Conservation (phyloP, 768 basidiomycete species). For the Suillus paluster region DNA sequence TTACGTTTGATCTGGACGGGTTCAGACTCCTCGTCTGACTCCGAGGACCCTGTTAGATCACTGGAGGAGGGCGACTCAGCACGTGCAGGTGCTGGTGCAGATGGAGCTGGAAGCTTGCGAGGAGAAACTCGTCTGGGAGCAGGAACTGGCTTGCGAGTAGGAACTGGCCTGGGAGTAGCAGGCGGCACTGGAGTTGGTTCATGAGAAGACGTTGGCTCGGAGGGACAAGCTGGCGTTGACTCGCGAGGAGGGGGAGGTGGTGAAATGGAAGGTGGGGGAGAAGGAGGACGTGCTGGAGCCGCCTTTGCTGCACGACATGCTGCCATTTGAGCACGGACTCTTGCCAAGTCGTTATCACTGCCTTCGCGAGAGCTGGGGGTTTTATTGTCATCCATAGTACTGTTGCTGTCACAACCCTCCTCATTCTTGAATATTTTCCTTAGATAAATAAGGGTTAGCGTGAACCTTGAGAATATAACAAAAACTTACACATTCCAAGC, state of each 20-base stretch:
- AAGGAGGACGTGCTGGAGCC: not conserved
- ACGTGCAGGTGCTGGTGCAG: not conserved
- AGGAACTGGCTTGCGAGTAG: not conserved
- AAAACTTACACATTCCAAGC: conserved; percentile 10
- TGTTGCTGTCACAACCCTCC: not conserved
- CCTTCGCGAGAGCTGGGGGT: too few relatives aligned
- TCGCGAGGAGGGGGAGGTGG: not conserved
- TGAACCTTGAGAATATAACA: too few relatives aligned
- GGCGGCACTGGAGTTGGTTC: not conserved
- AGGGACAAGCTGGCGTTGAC: not conserved
- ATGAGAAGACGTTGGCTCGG: not conserved
- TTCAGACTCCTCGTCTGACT: not conserved
- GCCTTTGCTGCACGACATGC: not conserved
- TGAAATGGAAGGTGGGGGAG: not conserved
- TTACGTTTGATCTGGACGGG: not conserved
- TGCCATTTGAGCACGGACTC: too few relatives aligned
- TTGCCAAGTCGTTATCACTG: too few relatives aligned
- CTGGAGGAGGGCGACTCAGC: not conserved
- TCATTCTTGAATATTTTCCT: conserved; percentile 1
- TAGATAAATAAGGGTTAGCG: not conserved
- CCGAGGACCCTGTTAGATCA: not conserved
- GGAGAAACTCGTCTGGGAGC: not conserved
- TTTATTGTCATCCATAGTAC: not conserved
- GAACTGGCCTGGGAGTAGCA: not conserved
- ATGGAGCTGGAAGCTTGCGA: not conserved